Evolutionary conservation across 208 protist species (phyloP), one percentile per base, ranked within the genome.

Genomic region (Leishmania arabica): DNA sequence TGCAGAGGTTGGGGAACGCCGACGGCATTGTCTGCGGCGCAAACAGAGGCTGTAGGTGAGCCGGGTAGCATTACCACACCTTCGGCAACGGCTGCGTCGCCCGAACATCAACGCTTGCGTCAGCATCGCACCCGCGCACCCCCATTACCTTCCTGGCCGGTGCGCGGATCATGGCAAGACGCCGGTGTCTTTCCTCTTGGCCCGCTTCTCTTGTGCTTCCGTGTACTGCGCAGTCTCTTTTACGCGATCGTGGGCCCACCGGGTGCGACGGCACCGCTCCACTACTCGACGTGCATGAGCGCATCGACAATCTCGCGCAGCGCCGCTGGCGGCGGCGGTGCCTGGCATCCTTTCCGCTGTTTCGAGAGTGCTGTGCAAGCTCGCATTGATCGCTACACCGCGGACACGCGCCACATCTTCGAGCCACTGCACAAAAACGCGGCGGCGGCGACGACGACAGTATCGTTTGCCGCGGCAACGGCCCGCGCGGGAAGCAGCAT

Each of bases 331-430:
- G 51, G 8, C 8, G 27, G 56, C 31, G 21, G 53, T 13, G 37
- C 8, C 40, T 4, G 51, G 37, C 40, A 68, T 19, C 34, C 56
- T 0, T 58, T 84, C 34, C n/a, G 37, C 37, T 58, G 60, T 31
- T 45, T 80, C 4, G 68, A 66, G 19, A 11, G 4, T 21, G 47
- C 56, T 1, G 7, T 81, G 70, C 56, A 62, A 11, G 42, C 60
- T 21, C 9, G 60, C 15, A 27, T 85, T 27, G 60, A 64, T 21
- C 66, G 54, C 42, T 78, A 85, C 60, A 68, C 53, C 24, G 42
- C 62, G 3, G 82, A 85, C 60, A 85, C 82, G 0, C 21, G 62
- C 24, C 77, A 76, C 62, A 68, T 31, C 62, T 85, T 85, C 56
- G 71, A 81, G 49, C 24, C 58, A 37, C 37, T 78, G 19, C 49